Conservation (phyloP, 495 filamentous ascomycete species). For the Penicillium ochrochloron region DNA sequence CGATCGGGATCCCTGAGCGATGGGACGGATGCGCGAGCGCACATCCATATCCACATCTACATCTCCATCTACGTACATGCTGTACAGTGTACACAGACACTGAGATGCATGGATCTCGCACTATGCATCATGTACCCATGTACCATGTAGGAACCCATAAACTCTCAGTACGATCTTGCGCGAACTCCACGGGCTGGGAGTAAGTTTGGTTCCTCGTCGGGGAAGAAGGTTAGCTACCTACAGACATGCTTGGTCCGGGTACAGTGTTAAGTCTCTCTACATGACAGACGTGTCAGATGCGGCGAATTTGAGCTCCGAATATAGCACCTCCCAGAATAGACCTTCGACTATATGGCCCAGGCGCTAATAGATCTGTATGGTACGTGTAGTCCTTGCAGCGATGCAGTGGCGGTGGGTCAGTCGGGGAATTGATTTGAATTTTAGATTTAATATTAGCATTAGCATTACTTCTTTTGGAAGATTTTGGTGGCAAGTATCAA, state of each 20-base stretch:
- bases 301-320: slow-evolving; percentile 34
- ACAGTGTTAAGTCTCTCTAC: not conserved
- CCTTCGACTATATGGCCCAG: slow-evolving; percentile 14
- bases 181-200: slow-evolving; percentile 26
- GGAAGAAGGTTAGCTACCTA: slow-evolving; percentile 15
- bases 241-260: not conserved
- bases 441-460: not conserved
- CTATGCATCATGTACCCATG: slow-evolving; percentile 4
- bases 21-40: not conserved
- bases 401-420: slow-evolving; percentile 18
- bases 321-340: slow-evolving; percentile 21
- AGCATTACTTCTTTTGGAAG: not conserved
- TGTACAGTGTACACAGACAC: too few relatives aligned
- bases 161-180: slow-evolving; percentile 15
- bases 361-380: slow-evolving; percentile 30
- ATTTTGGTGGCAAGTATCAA: not conserved
- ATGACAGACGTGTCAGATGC: slow-evolving; percentile 33
- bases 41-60: not conserved
- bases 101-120: not conserved
- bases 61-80: too few relatives aligned
- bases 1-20: not conserved
- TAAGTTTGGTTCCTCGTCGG: slow-evolving; percentile 2
- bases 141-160: slow-evolving; percentile 11
- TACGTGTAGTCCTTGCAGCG: slow-evolving; percentile 35
- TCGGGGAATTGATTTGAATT: slow-evolving; percentile 28